Evolutionary conservation across 805 yeast species (phyloP).

Genomic region (Tetrapisispora taiwanensis): DNA sequence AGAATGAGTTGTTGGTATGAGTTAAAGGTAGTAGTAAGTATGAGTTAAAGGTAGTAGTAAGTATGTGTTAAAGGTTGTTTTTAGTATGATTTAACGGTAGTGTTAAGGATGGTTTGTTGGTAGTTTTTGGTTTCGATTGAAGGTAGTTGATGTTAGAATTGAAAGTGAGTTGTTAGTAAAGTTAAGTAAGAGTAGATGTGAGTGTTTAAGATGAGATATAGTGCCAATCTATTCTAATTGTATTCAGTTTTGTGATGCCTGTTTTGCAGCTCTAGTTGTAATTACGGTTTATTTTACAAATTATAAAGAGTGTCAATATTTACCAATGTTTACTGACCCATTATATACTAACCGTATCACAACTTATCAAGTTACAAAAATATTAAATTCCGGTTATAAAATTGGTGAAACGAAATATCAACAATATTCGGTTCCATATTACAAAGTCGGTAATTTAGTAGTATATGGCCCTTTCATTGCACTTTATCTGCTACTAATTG

Average conservation of each 20-base stretch:
- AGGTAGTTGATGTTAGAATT: no score
- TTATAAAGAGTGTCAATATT: slow-evolving; percentile 31
- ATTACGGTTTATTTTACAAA: slow-evolving; percentile 34
- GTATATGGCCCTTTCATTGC: slow-evolving; percentile 49
- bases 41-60: no score
- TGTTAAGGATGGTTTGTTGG: no score
- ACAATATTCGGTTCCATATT: slow-evolving; percentile 56
- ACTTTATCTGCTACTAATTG: slow-evolving; percentile 45
- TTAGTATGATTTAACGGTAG: no score
- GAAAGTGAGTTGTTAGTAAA: no score
- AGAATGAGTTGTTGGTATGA: no score
- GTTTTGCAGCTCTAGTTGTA: slow-evolving; percentile 27
- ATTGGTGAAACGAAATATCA: slow-evolving; percentile 41
- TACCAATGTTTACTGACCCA: slow-evolving; percentile 39
- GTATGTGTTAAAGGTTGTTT: no score
- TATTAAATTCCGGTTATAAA: slow-evolving; percentile 34
- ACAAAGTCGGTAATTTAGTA: slow-evolving; percentile 51
- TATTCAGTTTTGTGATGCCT: slow-evolving; percentile 29
- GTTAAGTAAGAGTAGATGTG: no score
- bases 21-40: no score
- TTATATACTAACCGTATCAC: slow-evolving; percentile 44
- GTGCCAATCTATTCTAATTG: slow-evolving; percentile 35
- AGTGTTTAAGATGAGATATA: no score
- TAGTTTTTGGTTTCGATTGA: no score
- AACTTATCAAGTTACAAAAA: slow-evolving; percentile 36